These are phyloP conservation scores for Ustilago xerochloae DNA, from an alignment of 1,284 basidiomycete genomes.

Conservation along the genomic window DNA sequence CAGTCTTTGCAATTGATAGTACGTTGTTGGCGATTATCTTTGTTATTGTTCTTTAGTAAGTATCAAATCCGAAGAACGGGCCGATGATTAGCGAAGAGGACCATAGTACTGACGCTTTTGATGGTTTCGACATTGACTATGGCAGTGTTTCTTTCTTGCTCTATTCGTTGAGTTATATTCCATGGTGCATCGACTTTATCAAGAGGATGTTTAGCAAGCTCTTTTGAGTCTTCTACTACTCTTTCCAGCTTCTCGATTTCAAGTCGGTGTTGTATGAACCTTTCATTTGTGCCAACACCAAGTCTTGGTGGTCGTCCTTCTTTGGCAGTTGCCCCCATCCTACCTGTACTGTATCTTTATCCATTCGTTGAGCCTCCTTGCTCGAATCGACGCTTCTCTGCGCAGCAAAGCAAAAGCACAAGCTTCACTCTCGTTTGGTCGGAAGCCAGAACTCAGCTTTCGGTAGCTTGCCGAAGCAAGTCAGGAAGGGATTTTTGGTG, in stretches of 20 bases:
- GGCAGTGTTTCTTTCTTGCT: conserved; percentile 45
- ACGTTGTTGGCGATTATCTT: conserved; percentile 57
- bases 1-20: conserved; percentile 55
- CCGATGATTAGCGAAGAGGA: background rate
- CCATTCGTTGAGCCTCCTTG: too few relatives aligned
- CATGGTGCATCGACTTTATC: conserved; percentile 56
- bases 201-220: conserved; percentile 55
- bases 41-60: conserved; percentile 60
- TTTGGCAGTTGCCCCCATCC: too few relatives aligned
- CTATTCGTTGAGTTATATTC: conserved; percentile 53
- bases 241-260: background rate
- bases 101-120: conserved; percentile 2
- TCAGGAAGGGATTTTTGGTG: background rate
- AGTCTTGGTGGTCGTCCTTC: too few relatives aligned
- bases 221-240: conserved; percentile 16
- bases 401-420: too few relatives aligned
- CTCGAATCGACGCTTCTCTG: too few relatives aligned
- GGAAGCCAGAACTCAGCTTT: background rate
- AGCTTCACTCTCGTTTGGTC: too few relatives aligned
- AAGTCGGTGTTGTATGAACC: too few relatives aligned
- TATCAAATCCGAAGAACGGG: background rate
- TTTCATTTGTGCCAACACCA: too few relatives aligned
- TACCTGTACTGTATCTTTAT: too few relatives aligned
- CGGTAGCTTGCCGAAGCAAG: too few relatives aligned
- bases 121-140: background rate